Evolutionary conservation across 441 rosid species (phyloP), one percentile per base, ranked within the genome.

Genomic region (Corymbia citriodora): DNA sequence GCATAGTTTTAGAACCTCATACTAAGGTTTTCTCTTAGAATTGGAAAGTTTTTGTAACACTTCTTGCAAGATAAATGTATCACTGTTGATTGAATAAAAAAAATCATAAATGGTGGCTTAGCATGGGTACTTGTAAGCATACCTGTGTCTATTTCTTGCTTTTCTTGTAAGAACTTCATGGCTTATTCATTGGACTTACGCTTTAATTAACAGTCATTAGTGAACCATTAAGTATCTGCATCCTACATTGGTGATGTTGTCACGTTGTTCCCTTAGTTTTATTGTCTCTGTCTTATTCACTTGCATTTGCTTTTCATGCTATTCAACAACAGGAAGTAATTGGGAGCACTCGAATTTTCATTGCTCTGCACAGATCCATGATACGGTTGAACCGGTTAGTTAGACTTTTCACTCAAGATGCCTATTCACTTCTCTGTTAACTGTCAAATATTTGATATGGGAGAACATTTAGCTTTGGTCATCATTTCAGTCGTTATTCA

Each of bases 301-400:
- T 86, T 93, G 59, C 50, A 45, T 83, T 90, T 89, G 55, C 72
- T 45, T 93, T 88, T 87, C 83, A 55, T 82, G 52, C 91, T 93
- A 93, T 54, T 87, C 65, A 25, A 53, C 2, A 9, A 36, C 96
- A 98, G 99, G 99, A 97, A 96, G 96, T 97, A 91, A 90, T 95
- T 91, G 99, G 99, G 86, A 98, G 99, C 95, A 96, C 96, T 87
- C 89, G 95, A 90, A 92, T 95, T 91, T 98, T 97, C 93, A 90
- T 97, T 94, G 97, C 98, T 88, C 90, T 98, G 93, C 96, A 94
- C 89, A 95, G 95, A 89, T 96, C 99, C 91, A 97, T 98, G 99
- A 88, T 96, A 91, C 94, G 90, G 90, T 96, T 95, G 90, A 90
- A 94, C 33, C 99, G 99, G 99, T 98, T 90, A 91, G 99, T 94